These are phyloP conservation scores for Rhodotorula glutinis DNA, from an alignment of 1,284 basidiomycete species.

Conservation along the genomic window DNA sequence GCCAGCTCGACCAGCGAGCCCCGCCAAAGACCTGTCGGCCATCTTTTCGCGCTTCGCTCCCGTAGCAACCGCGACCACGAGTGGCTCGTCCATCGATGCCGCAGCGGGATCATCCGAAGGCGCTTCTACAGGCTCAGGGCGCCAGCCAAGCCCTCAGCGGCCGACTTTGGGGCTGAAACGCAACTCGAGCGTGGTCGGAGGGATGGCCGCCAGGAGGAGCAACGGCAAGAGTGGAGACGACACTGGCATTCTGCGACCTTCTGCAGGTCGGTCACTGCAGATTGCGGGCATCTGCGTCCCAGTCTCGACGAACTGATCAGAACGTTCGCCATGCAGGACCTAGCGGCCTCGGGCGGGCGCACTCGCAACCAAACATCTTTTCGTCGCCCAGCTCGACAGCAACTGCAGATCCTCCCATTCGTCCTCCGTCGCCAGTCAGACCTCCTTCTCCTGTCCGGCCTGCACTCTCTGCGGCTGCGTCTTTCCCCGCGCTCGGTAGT, in stretches of 20 bases:
- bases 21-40: slow-evolving; percentile 22
- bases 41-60: slow-evolving; percentile 24
- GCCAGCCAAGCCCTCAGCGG: background rate
- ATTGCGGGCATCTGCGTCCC: too few relatives aligned
- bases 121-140: background rate
- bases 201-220: background rate
- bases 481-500: background rate
- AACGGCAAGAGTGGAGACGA: too few relatives aligned
- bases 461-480: background rate
- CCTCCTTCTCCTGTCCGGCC: background rate
- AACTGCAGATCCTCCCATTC: too few relatives aligned
- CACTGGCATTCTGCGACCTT: too few relatives aligned
- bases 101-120: background rate
- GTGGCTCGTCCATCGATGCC: too few relatives aligned
- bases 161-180: background rate
- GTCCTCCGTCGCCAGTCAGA: background rate
- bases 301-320: too few relatives aligned
- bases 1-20: background rate
- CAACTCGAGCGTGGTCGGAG: background rate
- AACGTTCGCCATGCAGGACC: too few relatives aligned
- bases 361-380: slow-evolving; percentile 9
- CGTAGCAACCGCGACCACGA: background rate
- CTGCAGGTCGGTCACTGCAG: too few relatives aligned
- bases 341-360: background rate
- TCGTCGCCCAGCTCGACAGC: slow-evolving; percentile 3